Evolutionary conservation across 2,329 filamentous ascomycete genomes (phyloP), one percentile per base, ranked within the genome.

Genomic region (Cyanodermella asteris): DNA sequence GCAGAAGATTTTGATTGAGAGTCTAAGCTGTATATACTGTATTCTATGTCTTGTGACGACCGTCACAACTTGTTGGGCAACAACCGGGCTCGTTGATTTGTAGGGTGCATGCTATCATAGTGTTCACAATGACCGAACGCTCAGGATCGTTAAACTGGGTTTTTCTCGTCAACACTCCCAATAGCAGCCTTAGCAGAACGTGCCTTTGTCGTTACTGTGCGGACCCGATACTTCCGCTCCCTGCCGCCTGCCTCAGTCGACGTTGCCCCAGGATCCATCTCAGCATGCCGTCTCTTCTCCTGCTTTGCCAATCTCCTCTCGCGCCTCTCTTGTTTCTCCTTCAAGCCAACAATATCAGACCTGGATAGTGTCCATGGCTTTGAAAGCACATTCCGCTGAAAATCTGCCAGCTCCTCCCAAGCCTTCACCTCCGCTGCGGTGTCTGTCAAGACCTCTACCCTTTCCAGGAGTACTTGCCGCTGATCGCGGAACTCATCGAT

Each of bases 381-480:
- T 3, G 45, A 47, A 13, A 72, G 46, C 2, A 65, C 49, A 8
- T 55, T 45, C 7, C 50, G 38, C 22, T 59, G 50, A 37, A 59
- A 65, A 15, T 49, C 40, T 4, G 54, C 50, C 11, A 55, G 50
- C 32, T 61, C 55, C 2, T 50, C 46, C 53, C 66, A 61, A 16
- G 60, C 60, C 6, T 40, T 39, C 24, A 56, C 53, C 37, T 72
- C 67, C 15, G 21, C 21, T 23, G 21, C 12, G 12, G 7, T 13
- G 12, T 7, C 21, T 23, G 7, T 10, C 7, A 23, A 10, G 12
- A 23, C 10, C 27, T 24, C 22, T 5, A 64, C 49, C 3, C 61
- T 52, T 37, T 68, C 61, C 14, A 68, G 41, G 10, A 59, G 47
- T 6, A 71, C 31, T 35, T 71, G 64, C 31, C 56, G 55, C 8